A percentile compares a stretch with the other conserved stretches of the same genome.
Evolutionary conservation across 495 filamentous ascomycete genomes (phyloP).

Genomic region (Gamarada debralockiae): DNA sequence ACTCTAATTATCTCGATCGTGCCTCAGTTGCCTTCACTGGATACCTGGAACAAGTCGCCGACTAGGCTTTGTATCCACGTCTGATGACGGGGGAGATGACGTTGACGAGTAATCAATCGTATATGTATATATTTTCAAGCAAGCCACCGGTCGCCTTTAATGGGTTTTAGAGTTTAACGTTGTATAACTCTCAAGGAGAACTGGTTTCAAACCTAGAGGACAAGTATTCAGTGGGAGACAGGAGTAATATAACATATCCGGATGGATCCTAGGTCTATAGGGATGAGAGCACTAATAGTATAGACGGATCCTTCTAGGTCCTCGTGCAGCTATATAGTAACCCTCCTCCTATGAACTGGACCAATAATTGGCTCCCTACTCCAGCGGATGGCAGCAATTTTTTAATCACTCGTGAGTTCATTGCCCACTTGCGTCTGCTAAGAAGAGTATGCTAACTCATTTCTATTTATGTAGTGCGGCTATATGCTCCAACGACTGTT

Average conservation of each 20-base stretch:
- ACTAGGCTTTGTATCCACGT: slow-evolving; percentile 1
- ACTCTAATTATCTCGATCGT: slow-evolving; percentile 1
- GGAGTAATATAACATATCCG: slow-evolving; percentile 3
- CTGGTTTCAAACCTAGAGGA: background rate
- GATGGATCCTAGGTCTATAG: slow-evolving; percentile 1
- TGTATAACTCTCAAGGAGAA: background rate
- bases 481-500: background rate
- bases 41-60: background rate
- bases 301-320: background rate
- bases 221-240: slow-evolving; percentile 2
- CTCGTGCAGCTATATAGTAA: slow-evolving; percentile 1
- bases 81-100: background rate
- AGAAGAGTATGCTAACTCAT: no score
- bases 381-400: slow-evolving; percentile 2
- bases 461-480: background rate
- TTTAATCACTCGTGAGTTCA: background rate
- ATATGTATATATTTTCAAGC: slow-evolving; percentile 1
- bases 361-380: slow-evolving; percentile 1
- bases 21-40: background rate
- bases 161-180: background rate
- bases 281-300: background rate
- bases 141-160: background rate
- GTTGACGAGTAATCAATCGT: background rate
- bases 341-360: background rate
- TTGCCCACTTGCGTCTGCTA: background rate